Base-by-base conservation (phyloP, 169 alveolate species). In the Plasmodium gaboni region DNA sequence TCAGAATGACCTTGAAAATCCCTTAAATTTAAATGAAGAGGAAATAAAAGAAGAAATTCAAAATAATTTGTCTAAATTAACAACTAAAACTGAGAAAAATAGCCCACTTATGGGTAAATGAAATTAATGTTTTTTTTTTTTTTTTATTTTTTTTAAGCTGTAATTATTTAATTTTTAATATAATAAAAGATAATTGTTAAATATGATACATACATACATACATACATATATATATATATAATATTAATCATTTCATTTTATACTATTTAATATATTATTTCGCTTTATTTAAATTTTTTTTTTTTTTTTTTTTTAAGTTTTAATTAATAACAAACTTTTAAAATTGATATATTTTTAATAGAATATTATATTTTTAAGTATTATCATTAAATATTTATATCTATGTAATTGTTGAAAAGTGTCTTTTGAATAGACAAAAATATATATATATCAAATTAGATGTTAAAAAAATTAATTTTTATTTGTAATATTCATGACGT, bases 11-110 rank as follows among this genome's bases (percentile, higher is more conserved):
- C 26, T 50, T 55, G 76, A 63, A n/a, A 28, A 46, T 48, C 74
- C 74, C 42, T 32, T 63, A 64, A 48, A 76, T 19, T 28, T 76
- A 22, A 76, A 76, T 44, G 53, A 63, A 38, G 76, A 76, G 19
- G 88, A 76, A 63, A 57, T 76, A 32, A 76, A 64, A 69, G 50
- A 19, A 63, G 88, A 76, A 76, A 76, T 76, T 63, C 63, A 76
- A 26, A 76, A 76, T 24, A 46, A 76, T 24, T 15, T 76, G 19
- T 57, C 17, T 17, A 73, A 59, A 59, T 76, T 50, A 76, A 64
- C 63, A 42, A 74, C 19, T 19, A 60, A 51, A 26, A 28, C 87
- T 15, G 12, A 38, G 60, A 53, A 55, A 55, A 73, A 44, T 50
- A 73, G 48, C 24, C 28, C 17, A 59, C 8, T 26, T 17, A 22